Conservation (phyloP, 768 basidiomycete genomes). For the Lactifluus hygrophoroides region DNA sequence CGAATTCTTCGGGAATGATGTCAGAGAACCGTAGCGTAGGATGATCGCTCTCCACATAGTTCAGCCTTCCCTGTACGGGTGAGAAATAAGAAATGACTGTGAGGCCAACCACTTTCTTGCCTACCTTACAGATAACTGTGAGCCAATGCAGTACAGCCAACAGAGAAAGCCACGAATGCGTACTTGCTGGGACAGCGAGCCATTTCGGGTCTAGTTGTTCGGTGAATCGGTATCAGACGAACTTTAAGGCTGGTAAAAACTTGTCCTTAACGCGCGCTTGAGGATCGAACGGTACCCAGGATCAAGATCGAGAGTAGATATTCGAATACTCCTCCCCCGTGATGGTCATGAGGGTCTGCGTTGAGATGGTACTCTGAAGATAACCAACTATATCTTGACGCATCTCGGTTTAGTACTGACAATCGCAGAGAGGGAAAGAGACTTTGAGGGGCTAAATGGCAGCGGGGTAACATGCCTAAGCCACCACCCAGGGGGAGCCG, state of each 20-base stretch:
- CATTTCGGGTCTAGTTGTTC: slow-evolving; percentile 77
- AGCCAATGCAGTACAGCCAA: slow-evolving; percentile 92
- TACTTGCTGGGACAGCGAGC: slow-evolving; percentile 79
- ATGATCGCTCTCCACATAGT: slow-evolving; percentile 54
- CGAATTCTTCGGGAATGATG: slow-evolving; percentile 65
- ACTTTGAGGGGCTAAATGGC: slow-evolving; percentile 61
- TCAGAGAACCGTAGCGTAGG: slow-evolving; percentile 56
- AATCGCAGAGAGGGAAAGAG: slow-evolving; percentile 68
- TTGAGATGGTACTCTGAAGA: slow-evolving; percentile 54
- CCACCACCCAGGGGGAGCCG: slow-evolving; percentile 70
- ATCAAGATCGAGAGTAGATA: slow-evolving; percentile 68
- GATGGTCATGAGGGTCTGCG: slow-evolving; percentile 64
- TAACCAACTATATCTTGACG: slow-evolving; percentile 65
- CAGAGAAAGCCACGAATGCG: slow-evolving; percentile 87
- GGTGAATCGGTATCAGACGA: slow-evolving; percentile 73
- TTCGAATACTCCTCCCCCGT: slow-evolving; percentile 87
- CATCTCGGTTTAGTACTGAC: slow-evolving; percentile 64
- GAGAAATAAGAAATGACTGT: neutral
- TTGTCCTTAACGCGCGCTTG: slow-evolving; percentile 70
- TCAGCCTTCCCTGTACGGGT: slow-evolving; percentile 24
- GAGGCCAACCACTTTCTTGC: slow-evolving; percentile 18
- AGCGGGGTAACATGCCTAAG: slow-evolving; percentile 37
- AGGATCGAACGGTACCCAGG: slow-evolving; percentile 51
- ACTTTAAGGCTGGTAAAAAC: slow-evolving; percentile 64
- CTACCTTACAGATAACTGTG: slow-evolving; percentile 74